Evolutionary conservation across 2,329 filamentous ascomycete genomes (phyloP), one percentile per base, ranked within the genome.

Genomic region (Colletotrichum graminicola): DNA sequence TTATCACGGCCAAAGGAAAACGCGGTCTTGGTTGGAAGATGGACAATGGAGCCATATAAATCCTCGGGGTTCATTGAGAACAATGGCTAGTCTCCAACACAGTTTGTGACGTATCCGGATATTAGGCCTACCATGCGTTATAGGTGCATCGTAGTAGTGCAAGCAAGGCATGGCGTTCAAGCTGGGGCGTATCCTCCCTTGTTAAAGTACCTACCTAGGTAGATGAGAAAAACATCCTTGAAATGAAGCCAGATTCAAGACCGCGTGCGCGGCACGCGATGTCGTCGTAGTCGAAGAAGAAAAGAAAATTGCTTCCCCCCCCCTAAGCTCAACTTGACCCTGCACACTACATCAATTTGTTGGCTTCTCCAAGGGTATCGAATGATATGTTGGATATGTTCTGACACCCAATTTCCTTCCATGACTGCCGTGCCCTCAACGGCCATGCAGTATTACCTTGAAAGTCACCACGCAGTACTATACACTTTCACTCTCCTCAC

Each of bases 381-480:
- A 56, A 16, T 8, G 23, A 29, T 51, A 21, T 39, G 54, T 18
- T 56, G 43, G 18, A 45, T 18, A 21, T 23, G 11, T 23, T 23
- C 21, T 23, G 54, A 41, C 49, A 23, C 18, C 21, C 21, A 45
- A 63, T 54, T 54, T 45, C 61, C 36, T 14, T 55, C 23, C 61
- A 29, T 62, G 29, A 6, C 32, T 51, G 45, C 21, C 12, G 36
- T 60, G 23, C n/a, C 23, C 18, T 45, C 32, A 26, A 51, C 23
- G 14, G n/a, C 14, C 32, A 29, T 63, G 49, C 26, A 12, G 39
- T 11, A 39, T 52, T 34, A 18, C 36, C 26, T 34, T 18, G 2
- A 63, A 7, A 7, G 47, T 32, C n/a, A 43, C 2, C 43, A 62
- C 10, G 26, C 14, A 52, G 8, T 49, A 3, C 4, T 2, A 5